Percentiles rank a stretch among this genome's conserved stretches.
Evolutionary conservation across 805 yeast genomes (phyloP).

Genomic region (Cyberlindnera suaveolens): DNA sequence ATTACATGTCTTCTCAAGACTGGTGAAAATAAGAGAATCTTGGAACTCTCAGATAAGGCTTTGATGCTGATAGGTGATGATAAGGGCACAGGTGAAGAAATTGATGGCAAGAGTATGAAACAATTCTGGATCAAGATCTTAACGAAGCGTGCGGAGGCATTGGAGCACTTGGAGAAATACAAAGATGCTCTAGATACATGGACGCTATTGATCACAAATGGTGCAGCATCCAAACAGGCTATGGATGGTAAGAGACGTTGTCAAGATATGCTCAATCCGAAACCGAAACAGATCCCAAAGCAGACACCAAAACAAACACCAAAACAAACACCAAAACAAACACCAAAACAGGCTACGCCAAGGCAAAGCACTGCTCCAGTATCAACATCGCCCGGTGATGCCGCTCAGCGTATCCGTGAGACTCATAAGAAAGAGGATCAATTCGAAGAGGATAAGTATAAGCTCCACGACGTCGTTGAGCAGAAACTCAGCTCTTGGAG

Average conservation of each 20-base stretch:
- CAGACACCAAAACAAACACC: slow-evolving; percentile 14
- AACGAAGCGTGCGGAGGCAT: slow-evolving; percentile 72
- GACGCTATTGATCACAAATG: slow-evolving; percentile 57
- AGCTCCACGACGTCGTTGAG: slow-evolving; percentile 58
- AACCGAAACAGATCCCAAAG: slow-evolving; percentile 16
- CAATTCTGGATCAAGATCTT: slow-evolving; percentile 71
- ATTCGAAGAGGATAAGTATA: slow-evolving; percentile 51
- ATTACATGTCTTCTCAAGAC: slow-evolving; percentile 59
- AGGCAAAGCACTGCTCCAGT: slow-evolving; percentile 7
- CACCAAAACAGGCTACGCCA: slow-evolving; percentile 4
- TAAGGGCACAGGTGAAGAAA: slow-evolving; percentile 33
- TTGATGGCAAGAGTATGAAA: slow-evolving; percentile 51
- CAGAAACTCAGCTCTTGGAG: slow-evolving; percentile 56
- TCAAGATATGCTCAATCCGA: slow-evolving; percentile 55
- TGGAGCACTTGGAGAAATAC: slow-evolving; percentile 73
- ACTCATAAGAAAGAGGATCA: slow-evolving; percentile 39
- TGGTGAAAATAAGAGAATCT: slow-evolving; percentile 51
- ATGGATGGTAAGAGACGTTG: slow-evolving; percentile 85
- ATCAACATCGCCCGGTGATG: slow-evolving; percentile 28
- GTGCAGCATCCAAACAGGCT: slow-evolving; percentile 53
- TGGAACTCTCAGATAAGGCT: slow-evolving; percentile 27
- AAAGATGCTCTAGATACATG: slow-evolving; percentile 57
- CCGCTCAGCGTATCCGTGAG: slow-evolving; percentile 45
- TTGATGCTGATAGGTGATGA: slow-evolving; percentile 28
- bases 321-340: slow-evolving; percentile 15